phyloP scores from a whole-genome alignment of 2,329 filamentous ascomycete species.

The Seiridium unicorne region DNA sequence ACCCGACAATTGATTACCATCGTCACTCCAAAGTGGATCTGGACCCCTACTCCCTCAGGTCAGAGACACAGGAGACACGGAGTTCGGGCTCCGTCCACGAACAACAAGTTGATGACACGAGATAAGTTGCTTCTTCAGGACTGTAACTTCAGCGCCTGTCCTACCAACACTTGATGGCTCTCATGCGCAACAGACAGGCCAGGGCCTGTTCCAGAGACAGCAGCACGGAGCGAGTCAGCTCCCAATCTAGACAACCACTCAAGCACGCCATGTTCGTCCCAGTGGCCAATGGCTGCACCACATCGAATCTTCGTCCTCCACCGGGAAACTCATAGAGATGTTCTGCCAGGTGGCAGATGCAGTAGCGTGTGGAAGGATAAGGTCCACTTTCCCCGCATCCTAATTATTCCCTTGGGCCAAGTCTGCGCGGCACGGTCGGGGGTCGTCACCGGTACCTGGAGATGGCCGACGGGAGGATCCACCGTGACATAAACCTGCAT shows the following conservation, averaged over 20 bases:
- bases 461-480: background rate
- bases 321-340: too few species aligned
- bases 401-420: background rate
- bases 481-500: conserved; percentile 6
- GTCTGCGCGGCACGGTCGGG: background rate
- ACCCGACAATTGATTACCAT: too few species aligned
- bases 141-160: too few species aligned
- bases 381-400: conserved; percentile 5
- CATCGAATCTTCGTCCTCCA: too few species aligned
- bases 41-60: background rate
- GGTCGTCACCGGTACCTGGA: conserved; percentile 2
- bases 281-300: too few species aligned
- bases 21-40: background rate
- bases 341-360: background rate
- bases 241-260: too few species aligned
- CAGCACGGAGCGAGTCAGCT: too few species aligned
- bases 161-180: too few species aligned
- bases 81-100: background rate
- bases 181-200: too few species aligned
- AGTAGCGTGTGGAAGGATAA: background rate
- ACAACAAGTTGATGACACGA: background rate
- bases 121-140: too few species aligned
- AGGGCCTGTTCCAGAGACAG: too few species aligned
- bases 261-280: too few species aligned
- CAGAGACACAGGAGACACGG: background rate